Conservation (phyloP, 305 asterid species). For the Fraxinus dipetala region DNA sequence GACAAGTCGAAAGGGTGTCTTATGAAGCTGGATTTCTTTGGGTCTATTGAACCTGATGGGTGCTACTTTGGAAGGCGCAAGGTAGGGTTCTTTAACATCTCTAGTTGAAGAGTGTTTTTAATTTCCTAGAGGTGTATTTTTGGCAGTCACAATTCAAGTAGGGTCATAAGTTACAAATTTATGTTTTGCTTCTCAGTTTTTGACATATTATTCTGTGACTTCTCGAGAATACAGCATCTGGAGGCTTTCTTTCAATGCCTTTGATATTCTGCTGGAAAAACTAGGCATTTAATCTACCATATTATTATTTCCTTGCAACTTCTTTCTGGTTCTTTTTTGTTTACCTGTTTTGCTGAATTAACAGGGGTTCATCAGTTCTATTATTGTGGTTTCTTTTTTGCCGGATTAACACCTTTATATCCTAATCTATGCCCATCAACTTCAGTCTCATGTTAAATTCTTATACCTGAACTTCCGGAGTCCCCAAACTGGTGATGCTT, state of each 20-base stretch:
- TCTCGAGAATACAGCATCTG: not conserved
- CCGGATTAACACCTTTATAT: not conserved
- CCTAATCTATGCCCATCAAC: not conserved
- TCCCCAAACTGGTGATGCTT: not conserved
- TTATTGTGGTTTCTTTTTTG: not conserved
- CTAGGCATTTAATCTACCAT: not conserved
- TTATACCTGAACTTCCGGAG: not conserved
- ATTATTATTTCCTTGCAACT: not conserved
- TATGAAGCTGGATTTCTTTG: slow-evolving; percentile 91
- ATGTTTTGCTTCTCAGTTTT: not conserved
- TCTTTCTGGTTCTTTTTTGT: not conserved
- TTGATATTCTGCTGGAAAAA: not conserved
- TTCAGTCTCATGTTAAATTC: not conserved
- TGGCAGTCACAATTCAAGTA: not conserved
- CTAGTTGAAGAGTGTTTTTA: slow-evolving; percentile 8
- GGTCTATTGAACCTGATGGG: slow-evolving; percentile 93
- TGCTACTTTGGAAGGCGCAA: slow-evolving; percentile 93
- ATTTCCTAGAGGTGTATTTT: not conserved
- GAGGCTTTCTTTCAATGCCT: not conserved
- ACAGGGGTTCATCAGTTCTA: not conserved
- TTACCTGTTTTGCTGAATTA: not conserved
- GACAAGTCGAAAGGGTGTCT: slow-evolving; percentile 92
- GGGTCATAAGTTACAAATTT: not conserved
- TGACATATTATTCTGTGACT: not conserved
- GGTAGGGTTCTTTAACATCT: slow-evolving; percentile 39